phyloP scores from a whole-genome alignment of 129 eudicot genomes.

The Artemisia tridentata region DNA sequence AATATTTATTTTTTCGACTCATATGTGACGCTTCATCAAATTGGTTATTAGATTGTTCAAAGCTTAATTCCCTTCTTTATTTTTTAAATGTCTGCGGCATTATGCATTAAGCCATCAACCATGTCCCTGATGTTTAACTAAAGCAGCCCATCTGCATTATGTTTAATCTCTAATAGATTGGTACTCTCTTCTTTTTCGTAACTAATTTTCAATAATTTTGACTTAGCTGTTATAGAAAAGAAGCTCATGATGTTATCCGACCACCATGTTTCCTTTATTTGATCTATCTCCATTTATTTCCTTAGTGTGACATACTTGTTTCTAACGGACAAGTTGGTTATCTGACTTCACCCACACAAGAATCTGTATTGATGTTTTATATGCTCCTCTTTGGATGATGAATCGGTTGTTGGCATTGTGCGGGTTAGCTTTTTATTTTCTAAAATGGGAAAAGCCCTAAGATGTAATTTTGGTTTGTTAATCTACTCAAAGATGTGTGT shows the following conservation, averaged over 20 bases:
- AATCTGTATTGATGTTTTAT: too few relatives aligned
- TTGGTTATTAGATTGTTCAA: too few relatives aligned
- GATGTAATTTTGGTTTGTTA: too few relatives aligned
- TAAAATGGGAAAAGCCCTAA: too few relatives aligned
- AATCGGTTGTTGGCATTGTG: too few relatives aligned
- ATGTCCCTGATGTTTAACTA: background rate
- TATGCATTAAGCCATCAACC: background rate
- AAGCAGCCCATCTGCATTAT: background rate
- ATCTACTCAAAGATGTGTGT: too few relatives aligned
- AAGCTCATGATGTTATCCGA: background rate
- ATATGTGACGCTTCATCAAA: too few relatives aligned
- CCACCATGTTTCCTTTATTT: background rate
- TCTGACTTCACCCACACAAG: too few relatives aligned
- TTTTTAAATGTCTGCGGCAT: background rate
- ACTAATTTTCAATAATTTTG: background rate
- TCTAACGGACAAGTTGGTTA: too few relatives aligned
- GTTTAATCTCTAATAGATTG: background rate
- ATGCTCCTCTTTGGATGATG: too few relatives aligned
- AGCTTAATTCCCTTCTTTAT: background rate
- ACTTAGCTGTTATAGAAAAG: background rate
- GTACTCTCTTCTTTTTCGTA: background rate
- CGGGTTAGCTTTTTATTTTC: too few relatives aligned
- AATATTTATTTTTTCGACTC: too few relatives aligned
- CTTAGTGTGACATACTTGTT: background rate
- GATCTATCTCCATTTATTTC: background rate